phyloP scores from a whole-genome alignment of 257 asterid species.

The Lycium ferocissimum region DNA sequence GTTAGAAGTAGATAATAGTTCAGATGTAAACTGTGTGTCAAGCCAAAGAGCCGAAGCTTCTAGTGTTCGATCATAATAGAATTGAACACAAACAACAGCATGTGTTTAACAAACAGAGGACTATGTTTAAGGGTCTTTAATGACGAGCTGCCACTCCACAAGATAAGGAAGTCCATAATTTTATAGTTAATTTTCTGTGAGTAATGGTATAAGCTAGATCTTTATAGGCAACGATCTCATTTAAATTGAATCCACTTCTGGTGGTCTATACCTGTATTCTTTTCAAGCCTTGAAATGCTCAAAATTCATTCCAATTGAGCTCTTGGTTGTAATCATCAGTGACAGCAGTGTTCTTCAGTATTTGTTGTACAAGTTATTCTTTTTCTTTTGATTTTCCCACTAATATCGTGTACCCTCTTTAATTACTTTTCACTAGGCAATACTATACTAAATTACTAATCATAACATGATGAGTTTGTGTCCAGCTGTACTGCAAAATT shows the following conservation, averaged over 20 bases:
- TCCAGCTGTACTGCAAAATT: background rate
- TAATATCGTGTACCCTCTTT: background rate
- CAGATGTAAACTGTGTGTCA: conserved; percentile 44
- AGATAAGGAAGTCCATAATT: background rate
- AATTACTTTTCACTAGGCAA: background rate
- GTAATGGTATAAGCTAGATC: background rate
- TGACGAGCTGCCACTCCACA: background rate
- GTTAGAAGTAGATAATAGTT: conserved; percentile 40
- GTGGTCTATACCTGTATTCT: conserved; percentile 7
- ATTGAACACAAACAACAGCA: background rate
- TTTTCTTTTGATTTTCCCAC: background rate
- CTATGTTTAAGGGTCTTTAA: background rate
- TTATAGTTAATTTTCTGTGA: background rate
- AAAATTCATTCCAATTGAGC: background rate
- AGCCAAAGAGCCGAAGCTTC: conserved; percentile 57
- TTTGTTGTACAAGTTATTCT: background rate
- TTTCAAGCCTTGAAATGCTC: background rate
- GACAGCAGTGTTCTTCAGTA: background rate
- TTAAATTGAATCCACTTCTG: background rate
- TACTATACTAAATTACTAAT: background rate
- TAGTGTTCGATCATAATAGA: conserved; percentile 45
- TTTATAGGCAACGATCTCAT: background rate
- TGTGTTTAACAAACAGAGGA: background rate
- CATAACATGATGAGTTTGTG: background rate
- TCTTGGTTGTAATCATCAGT: background rate